Conservation (phyloP, 495 filamentous ascomycete species). For the Aspergillus saccharolyticus region DNA sequence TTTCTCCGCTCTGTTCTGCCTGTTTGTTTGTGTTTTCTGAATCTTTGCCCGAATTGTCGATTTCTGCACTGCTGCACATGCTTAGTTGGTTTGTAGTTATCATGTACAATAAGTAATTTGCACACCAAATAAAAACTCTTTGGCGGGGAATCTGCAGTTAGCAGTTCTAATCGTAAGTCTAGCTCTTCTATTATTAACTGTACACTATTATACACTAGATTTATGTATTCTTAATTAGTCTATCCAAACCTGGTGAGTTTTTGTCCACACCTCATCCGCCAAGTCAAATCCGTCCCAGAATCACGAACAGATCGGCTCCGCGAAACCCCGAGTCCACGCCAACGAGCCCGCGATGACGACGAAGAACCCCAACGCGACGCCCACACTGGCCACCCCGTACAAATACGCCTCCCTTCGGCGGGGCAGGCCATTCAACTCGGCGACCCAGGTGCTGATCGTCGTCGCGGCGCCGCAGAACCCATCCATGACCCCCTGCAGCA, state of each 20-base stretch:
- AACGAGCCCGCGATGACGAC: conserved; percentile 77
- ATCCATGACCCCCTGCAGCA: conserved; percentile 78
- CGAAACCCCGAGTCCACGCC: conserved; percentile 67
- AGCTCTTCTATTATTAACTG: too few relatives aligned
- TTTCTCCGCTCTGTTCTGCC: conserved; percentile 16
- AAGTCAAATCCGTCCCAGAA: too few relatives aligned
- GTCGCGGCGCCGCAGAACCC: conserved; percentile 89
- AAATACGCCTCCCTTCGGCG: conserved; percentile 62
- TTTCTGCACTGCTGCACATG: conserved; percentile 25
- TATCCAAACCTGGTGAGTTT: too few relatives aligned
- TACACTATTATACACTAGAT: too few relatives aligned
- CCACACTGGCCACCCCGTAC: conserved; percentile 67
- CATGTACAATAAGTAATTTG: conserved; percentile 45
- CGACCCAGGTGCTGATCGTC: conserved; percentile 90
- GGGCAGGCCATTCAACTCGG: conserved; percentile 69
- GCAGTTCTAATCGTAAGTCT: too few relatives aligned
- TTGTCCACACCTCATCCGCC: too few relatives aligned
- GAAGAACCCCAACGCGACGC: conserved; percentile 57
- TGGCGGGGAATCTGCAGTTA: too few relatives aligned
- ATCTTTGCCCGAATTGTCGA: conserved; percentile 10
- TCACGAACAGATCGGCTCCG: conserved; percentile 41
- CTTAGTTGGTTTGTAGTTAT: conserved; percentile 31
- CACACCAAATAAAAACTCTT: conserved; percentile 31
- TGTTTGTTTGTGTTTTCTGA: conserved; percentile 9
- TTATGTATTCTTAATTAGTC: too few relatives aligned